Evolutionary conservation across 257 asterid species (phyloP).

Genomic region (Solanum bulbocastanum): DNA sequence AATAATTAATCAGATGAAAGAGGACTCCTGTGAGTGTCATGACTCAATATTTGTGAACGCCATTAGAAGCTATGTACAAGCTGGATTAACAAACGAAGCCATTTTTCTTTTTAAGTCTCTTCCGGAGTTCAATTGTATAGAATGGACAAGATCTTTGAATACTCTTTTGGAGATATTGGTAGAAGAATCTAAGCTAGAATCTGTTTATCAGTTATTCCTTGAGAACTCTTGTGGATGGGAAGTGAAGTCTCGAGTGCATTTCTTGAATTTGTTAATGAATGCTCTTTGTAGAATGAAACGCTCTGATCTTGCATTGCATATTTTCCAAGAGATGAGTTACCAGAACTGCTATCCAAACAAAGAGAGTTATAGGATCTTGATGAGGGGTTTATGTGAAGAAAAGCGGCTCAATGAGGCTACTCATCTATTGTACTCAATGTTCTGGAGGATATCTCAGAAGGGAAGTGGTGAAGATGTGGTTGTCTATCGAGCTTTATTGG

Average conservation of each 20-base stretch:
- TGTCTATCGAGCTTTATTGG: conserved; percentile 54
- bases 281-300: conserved; percentile 54
- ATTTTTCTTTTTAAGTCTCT: conserved; percentile 54
- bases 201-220: conserved; percentile 47
- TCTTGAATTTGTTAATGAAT: conserved; percentile 56
- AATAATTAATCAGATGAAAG: conserved; percentile 51
- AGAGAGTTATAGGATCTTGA: conserved; percentile 59
- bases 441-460: conserved; percentile 77
- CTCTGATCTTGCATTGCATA: conserved; percentile 64
- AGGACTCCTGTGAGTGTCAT: conserved; percentile 67
- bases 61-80: conserved; percentile 46
- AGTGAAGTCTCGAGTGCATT: conserved; percentile 48
- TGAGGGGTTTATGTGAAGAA: conserved; percentile 84
- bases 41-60: conserved; percentile 53
- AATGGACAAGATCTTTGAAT: conserved; percentile 59
- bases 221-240: conserved; percentile 74
- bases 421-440: conserved; percentile 69
- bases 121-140: conserved; percentile 71
- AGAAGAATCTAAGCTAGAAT: conserved; percentile 45
- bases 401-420: conserved; percentile 65
- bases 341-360: conserved; percentile 66
- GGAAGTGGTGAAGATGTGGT: conserved; percentile 76
- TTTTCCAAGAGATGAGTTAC: conserved; percentile 76
- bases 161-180: conserved; percentile 69
- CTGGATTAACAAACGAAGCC: conserved; percentile 64